These are phyloP conservation scores for Agastache rugosa DNA, from an alignment of 257 asterid species.

Conservation along the genomic window DNA sequence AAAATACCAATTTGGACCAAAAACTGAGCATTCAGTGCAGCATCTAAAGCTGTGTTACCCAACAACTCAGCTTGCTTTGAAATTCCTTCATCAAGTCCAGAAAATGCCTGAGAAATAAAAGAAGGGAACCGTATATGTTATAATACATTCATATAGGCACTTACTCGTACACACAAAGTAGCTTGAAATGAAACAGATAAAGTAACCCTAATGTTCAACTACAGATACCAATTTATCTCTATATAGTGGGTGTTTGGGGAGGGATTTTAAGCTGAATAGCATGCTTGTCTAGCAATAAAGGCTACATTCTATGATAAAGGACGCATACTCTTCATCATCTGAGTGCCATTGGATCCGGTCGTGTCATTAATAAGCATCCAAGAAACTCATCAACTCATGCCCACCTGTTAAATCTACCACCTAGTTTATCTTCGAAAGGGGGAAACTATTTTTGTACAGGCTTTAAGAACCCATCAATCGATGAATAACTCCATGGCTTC, in stretches of 20 bases:
- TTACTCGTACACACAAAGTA: neutral
- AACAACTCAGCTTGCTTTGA: slow-evolving; percentile 56
- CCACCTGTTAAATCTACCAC: neutral
- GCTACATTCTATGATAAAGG: neutral
- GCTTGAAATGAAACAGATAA: neutral
- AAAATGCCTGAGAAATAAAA: slow-evolving; percentile 74
- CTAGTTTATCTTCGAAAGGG: neutral
- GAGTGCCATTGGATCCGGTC: neutral
- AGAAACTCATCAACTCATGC: neutral
- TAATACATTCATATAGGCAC: neutral
- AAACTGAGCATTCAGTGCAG: slow-evolving; percentile 93
- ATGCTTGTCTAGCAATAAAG: neutral
- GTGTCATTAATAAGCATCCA: neutral
- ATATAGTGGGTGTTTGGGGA: neutral
- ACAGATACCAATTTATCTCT: neutral
- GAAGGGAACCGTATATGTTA: neutral
- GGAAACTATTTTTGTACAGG: neutral
- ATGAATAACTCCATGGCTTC: neutral
- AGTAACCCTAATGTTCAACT: neutral
- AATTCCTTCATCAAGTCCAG: slow-evolving; percentile 92
- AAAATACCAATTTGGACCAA: slow-evolving; percentile 95
- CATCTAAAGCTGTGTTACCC: slow-evolving; percentile 89
- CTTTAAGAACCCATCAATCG: neutral
- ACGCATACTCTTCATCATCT: neutral
- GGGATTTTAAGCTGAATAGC: neutral